A percentile compares a stretch with the other conserved stretches of the same genome.
Evolutionary conservation across 2,329 filamentous ascomycete genomes (phyloP).

Genomic region (Cercospora zeina): DNA sequence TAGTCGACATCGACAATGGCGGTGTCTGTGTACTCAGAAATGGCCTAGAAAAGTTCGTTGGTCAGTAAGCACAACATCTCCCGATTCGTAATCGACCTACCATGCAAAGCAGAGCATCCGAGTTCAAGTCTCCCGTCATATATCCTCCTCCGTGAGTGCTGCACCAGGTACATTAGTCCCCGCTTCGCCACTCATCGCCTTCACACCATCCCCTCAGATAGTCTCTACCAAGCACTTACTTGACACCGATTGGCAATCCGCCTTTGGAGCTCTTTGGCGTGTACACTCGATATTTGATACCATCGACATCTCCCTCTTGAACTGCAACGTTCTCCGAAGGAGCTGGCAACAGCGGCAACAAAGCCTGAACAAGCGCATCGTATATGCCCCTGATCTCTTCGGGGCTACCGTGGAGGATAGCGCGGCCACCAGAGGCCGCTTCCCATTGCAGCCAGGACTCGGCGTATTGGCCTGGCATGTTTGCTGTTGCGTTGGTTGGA

Average conservation of each 20-base stretch:
- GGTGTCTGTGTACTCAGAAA: constrained; percentile 31
- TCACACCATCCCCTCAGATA: background rate
- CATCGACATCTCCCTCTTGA: constrained; percentile 30
- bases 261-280: constrained; percentile 28
- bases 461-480: constrained; percentile 26
- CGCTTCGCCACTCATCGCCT: background rate
- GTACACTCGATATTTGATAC: constrained; percentile 30
- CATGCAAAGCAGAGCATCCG: constrained; percentile 31
- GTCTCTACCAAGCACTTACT: background rate
- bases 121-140: constrained; percentile 32
- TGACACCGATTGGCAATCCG: constrained; percentile 27
- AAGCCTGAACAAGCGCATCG: constrained; percentile 24
- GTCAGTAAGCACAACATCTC: background rate
- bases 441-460: constrained; percentile 32
- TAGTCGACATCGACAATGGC: constrained; percentile 46
- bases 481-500: constrained; percentile 1
- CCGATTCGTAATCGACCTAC: background rate
- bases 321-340: constrained; percentile 30
- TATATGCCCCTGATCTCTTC: constrained; percentile 32
- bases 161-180: background rate
- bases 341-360: constrained; percentile 25
- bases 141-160: constrained; percentile 34
- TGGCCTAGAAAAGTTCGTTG: background rate
- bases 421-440: constrained; percentile 27
- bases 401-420: constrained; percentile 28